Evolutionary conservation across 257 asterid genomes (phyloP), one percentile per base, ranked within the genome.

Genomic region (Scutellaria barbata): DNA sequence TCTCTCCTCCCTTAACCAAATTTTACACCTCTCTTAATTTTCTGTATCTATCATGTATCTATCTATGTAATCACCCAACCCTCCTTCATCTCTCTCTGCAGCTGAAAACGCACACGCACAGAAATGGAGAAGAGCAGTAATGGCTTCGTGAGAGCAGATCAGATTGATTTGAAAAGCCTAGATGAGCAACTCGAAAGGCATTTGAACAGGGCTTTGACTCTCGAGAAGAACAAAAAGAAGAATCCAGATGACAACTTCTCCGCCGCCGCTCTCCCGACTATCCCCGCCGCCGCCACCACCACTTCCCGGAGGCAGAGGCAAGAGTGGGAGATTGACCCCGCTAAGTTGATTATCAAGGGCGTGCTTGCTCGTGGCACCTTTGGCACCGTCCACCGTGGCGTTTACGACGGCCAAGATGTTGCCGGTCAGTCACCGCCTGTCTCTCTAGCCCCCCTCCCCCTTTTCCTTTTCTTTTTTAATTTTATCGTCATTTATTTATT

Each of bases 301-400:
- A 66, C 67, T 46, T 46, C 69, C 57, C 57, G 85, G 66, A 74
- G 88, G 72, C 87, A 78, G 79, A 80, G 96, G 82, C 82, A 80
- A 4, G 96, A 91, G 14, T 91, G 97, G 97, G 97, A 91, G 81
- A 91, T 91, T 69, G 97, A 91, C 71, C 90, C 96, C 4, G 71
- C 92, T 2, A 89, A 91, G 79, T 68, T 89, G 59, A 64, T 86
- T 72, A 83, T 91, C 54, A 89, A 89, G 71, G 48, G 72, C 11
- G 89, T 86, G 12, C 84, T 91, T 54, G 97, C 97, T 39, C 91
- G 96, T 72, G 97, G 96, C 70, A 89, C 96, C 42, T 91, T 91
- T 53, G 97, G 93, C 47, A 91, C 96, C 11, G 96, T 91, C 75
- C 97, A 89, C 58, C 97, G 95, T 41, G 97, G 96, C 76, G 52